Percentiles rank a stretch among this genome's conserved stretches.
Evolutionary conservation across 2,329 filamentous ascomycete genomes (phyloP).

Genomic region (Aureobasidium sp.): DNA sequence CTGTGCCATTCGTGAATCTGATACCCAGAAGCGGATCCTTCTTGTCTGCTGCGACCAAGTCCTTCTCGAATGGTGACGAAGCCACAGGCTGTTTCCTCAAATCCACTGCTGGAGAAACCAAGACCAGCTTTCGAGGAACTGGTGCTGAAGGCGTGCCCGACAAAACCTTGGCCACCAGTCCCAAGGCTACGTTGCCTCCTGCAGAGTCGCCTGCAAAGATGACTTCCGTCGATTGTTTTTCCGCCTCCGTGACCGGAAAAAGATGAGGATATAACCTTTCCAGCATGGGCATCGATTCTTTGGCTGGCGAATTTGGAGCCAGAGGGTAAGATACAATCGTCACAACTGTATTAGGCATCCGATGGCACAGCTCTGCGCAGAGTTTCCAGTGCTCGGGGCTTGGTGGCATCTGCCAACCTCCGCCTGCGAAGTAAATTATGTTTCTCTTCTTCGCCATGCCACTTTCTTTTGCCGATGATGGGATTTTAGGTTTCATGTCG

Average conservation of each 20-base stretch:
- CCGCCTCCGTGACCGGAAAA: slow-evolving; percentile 32
- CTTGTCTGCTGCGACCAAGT: slow-evolving; percentile 33
- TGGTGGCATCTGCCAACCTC: slow-evolving; percentile 49
- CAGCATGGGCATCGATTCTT: slow-evolving; percentile 42
- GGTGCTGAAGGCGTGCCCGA: slow-evolving; percentile 23
- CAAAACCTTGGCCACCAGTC: slow-evolving; percentile 34
- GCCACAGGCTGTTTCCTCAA: slow-evolving; percentile 30
- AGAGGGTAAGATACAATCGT: slow-evolving; percentile 48
- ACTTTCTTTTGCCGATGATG: slow-evolving; percentile 10
- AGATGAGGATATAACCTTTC: slow-evolving; percentile 38
- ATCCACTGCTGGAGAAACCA: slow-evolving; percentile 45
- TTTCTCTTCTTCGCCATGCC: slow-evolving; percentile 22
- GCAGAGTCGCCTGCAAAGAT: slow-evolving; percentile 50
- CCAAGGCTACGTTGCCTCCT: slow-evolving; percentile 47
- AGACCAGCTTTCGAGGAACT: slow-evolving; percentile 34
- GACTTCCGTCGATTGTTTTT: slow-evolving; percentile 28
- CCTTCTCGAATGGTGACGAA: slow-evolving; percentile 18
- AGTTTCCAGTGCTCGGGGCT: slow-evolving; percentile 47
- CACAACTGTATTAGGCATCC: slow-evolving; percentile 36
- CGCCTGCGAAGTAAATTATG: slow-evolving; percentile 51
- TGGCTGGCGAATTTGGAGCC: slow-evolving; percentile 47
- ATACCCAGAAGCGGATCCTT: slow-evolving; percentile 42
- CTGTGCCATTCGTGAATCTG: slow-evolving; percentile 35
- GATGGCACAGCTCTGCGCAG: slow-evolving; percentile 38
- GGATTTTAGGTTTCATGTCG: slow-evolving; percentile 30